Percentiles rank a stretch among this genome's conserved stretches.
These are phyloP conservation scores for Metroxylon sagu DNA, from an alignment of 176 grass and related monocot species.

Conservation along the genomic window DNA sequence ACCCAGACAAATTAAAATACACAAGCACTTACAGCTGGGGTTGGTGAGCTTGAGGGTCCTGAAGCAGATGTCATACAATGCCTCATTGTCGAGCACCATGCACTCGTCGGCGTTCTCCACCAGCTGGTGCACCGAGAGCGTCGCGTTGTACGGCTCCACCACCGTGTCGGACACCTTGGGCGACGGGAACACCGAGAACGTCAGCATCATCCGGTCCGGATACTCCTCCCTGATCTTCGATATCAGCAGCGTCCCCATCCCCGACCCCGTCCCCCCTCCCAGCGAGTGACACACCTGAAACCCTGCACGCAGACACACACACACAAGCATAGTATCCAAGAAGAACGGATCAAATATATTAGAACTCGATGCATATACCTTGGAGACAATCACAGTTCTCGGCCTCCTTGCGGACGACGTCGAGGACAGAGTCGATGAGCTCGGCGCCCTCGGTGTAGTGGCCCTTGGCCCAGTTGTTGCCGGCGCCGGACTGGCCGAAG, in stretches of 20 bases:
- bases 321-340: neutral
- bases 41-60: constrained; percentile 15
- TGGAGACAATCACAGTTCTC: constrained; percentile 14
- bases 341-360: no score
- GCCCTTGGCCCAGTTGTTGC: constrained; percentile 12
- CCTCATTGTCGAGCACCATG: constrained; percentile 5
- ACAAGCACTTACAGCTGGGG: neutral
- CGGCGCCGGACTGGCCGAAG: constrained; percentile 15
- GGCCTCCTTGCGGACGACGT: constrained; percentile 21
- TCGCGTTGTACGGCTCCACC: constrained; percentile 11
- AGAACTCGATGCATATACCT: neutral
- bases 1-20: no score
- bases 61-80: constrained; percentile 6
- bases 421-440: constrained; percentile 1
- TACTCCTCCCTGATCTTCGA: constrained; percentile 8
- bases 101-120: constrained; percentile 14
- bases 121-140: constrained; percentile 8
- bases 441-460: constrained; percentile 10
- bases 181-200: constrained; percentile 10
- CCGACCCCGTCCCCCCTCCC: constrained; percentile 3
- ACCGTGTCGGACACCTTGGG: constrained; percentile 9
- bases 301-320: neutral
- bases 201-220: constrained; percentile 6
- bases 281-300: constrained; percentile 9
- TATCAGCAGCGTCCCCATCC: constrained; percentile 11